phyloP scores from a whole-genome alignment of 495 filamentous ascomycete species.

The Astrothelium subdiscretum region DNA sequence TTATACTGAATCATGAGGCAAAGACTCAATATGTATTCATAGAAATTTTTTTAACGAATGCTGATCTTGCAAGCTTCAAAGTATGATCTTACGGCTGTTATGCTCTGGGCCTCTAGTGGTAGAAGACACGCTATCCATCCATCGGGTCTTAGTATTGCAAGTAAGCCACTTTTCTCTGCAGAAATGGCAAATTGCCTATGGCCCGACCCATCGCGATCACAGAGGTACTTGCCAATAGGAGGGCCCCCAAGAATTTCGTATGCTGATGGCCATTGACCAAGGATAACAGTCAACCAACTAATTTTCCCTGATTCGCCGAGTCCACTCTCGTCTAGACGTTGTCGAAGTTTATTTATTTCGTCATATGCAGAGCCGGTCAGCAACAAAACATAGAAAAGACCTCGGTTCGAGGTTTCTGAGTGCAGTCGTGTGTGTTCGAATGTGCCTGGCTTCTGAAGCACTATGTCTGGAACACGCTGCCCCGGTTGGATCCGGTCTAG shows the following conservation, averaged over 20 bases:
- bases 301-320: conserved; percentile 12
- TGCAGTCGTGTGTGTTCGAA: conserved; percentile 32
- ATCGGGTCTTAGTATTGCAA: conserved; percentile 35
- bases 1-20: too few species aligned
- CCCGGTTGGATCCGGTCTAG: conserved; percentile 19
- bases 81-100: not conserved
- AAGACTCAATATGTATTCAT: too few species aligned
- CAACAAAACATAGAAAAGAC: conserved; percentile 28
- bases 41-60: not conserved
- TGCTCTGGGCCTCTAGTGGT: not conserved
- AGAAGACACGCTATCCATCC: conserved; percentile 30
- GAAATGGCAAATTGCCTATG: conserved; percentile 29
- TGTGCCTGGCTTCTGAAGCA: conserved; percentile 32
- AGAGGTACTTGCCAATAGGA: conserved; percentile 29
- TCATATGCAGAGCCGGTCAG: conserved; percentile 23
- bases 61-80: not conserved
- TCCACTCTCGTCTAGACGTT: conserved; percentile 1
- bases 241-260: conserved; percentile 30
- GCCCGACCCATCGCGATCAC: conserved; percentile 24
- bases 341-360: conserved; percentile 9
- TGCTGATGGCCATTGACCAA: conserved; percentile 23
- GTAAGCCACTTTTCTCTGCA: conserved; percentile 20
- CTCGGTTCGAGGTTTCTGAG: conserved; percentile 29
- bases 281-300: conserved; percentile 29
- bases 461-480: conserved; percentile 32